These are phyloP conservation scores for Aspergillus conjunctus DNA, from an alignment of 495 filamentous ascomycete genomes.

Conservation along the genomic window DNA sequence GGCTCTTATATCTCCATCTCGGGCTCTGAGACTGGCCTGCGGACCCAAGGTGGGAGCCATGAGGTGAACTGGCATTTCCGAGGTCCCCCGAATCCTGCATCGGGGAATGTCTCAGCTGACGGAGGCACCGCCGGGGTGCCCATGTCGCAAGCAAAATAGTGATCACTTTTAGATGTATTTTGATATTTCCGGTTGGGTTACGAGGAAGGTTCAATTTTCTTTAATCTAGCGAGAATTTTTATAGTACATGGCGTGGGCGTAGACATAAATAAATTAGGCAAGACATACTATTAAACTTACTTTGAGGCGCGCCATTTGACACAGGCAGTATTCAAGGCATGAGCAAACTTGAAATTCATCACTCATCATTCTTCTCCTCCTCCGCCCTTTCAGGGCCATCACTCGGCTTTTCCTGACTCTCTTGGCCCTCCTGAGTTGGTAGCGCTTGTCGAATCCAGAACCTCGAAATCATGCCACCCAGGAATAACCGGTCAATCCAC, in stretches of 20 bases:
- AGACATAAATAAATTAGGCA: too few relatives aligned
- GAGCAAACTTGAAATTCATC: not conserved
- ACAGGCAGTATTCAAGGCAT: not conserved
- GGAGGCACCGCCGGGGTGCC: not conserved
- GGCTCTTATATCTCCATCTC: not conserved
- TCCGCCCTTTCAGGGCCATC: not conserved
- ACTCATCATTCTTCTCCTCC: not conserved
- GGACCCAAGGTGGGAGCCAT: not conserved
- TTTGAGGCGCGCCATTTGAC: too few relatives aligned
- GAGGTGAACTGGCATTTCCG: not conserved
- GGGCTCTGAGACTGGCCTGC: not conserved
- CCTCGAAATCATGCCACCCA: slow-evolving; percentile 37
- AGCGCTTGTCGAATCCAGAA: slow-evolving; percentile 29
- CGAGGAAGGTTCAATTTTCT: too few relatives aligned
- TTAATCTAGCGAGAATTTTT: too few relatives aligned
- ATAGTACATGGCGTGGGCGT: too few relatives aligned
- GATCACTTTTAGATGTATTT: not conserved
- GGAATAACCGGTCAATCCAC: slow-evolving; percentile 38
- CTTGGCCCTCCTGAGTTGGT: not conserved
- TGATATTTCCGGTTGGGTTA: not conserved
- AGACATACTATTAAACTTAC: too few relatives aligned
- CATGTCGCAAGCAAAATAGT: not conserved
- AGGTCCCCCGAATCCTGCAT: not conserved
- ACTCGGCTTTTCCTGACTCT: not conserved
- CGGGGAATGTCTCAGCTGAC: not conserved